Conservation (phyloP, 495 filamentous ascomycete species). For the Penicillium manginii region DNA sequence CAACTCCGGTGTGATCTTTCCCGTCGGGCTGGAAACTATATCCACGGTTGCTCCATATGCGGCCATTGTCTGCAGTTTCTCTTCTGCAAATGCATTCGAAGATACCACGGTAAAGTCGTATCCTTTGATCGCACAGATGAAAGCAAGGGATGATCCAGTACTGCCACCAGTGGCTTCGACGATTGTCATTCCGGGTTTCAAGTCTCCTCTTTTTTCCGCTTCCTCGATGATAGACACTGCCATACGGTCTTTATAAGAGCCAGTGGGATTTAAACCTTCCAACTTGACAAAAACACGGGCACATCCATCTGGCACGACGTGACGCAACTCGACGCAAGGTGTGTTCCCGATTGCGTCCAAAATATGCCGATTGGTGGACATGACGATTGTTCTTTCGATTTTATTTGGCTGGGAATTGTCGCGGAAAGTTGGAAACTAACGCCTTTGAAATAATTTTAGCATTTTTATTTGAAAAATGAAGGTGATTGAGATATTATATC, state of each 20-base stretch:
- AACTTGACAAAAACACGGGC: conserved; percentile 20
- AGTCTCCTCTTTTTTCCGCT: conserved; percentile 16
- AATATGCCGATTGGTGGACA: neutral
- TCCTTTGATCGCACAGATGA: conserved; percentile 17
- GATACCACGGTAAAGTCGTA: conserved; percentile 16
- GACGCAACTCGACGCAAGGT: conserved; percentile 8
- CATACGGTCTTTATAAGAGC: conserved; percentile 25
- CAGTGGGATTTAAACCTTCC: conserved; percentile 21
- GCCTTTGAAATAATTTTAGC: no score
- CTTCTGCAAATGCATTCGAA: conserved; percentile 18
- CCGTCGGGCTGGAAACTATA: conserved; percentile 13
- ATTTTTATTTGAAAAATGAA: no score
- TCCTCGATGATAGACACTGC: conserved; percentile 21
- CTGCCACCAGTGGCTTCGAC: conserved; percentile 25
- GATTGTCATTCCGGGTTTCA: conserved; percentile 19
- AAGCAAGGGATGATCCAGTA: conserved; percentile 19
- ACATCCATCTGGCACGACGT: conserved; percentile 7
- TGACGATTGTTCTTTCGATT: no score
- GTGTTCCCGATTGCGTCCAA: conserved; percentile 5
- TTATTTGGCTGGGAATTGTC: no score
- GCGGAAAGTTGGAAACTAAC: no score
- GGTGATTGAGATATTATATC: neutral
- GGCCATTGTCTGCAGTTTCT: conserved; percentile 20
- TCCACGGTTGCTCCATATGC: conserved; percentile 15
- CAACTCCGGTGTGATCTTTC: conserved; percentile 12